Conservation (phyloP, 495 filamentous ascomycete species). For the Talaromyces borbonicus region DNA sequence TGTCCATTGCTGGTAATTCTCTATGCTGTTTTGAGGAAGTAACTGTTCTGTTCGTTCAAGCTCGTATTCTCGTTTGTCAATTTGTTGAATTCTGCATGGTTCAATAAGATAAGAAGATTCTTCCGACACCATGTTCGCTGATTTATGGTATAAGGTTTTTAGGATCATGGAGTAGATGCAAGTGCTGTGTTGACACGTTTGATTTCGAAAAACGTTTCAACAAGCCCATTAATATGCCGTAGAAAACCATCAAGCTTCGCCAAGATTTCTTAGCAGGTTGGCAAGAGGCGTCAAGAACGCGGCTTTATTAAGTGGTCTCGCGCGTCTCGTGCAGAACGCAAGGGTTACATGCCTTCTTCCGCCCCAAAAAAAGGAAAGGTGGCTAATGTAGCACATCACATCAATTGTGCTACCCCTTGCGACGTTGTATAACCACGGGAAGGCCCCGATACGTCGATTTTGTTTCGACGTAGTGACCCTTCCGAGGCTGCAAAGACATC, state of each 20-base stretch:
- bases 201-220: background rate
- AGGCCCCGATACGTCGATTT: too few species aligned
- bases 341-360: background rate
- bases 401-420: background rate
- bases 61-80: background rate
- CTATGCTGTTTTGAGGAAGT: background rate
- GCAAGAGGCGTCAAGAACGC: slow-evolving; percentile 1
- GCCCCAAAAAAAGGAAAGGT: background rate
- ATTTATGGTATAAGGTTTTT: too few species aligned
- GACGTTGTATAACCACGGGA: background rate
- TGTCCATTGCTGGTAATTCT: background rate
- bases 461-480: too few species aligned
- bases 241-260: slow-evolving; percentile 5
- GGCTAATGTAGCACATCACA: background rate
- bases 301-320: too few species aligned
- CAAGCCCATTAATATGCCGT: too few species aligned
- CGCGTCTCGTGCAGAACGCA: slow-evolving; percentile 2
- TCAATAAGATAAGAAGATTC: too few species aligned
- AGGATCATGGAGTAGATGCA: too few species aligned
- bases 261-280: slow-evolving; percentile 1
- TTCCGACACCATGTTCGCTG: too few species aligned
- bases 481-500: background rate
- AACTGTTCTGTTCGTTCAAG: background rate
- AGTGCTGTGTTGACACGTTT: too few species aligned
- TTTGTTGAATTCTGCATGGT: too few species aligned